phyloP scores from a whole-genome alignment of 768 basidiomycete genomes.

The Leccinum barrowsii region DNA sequence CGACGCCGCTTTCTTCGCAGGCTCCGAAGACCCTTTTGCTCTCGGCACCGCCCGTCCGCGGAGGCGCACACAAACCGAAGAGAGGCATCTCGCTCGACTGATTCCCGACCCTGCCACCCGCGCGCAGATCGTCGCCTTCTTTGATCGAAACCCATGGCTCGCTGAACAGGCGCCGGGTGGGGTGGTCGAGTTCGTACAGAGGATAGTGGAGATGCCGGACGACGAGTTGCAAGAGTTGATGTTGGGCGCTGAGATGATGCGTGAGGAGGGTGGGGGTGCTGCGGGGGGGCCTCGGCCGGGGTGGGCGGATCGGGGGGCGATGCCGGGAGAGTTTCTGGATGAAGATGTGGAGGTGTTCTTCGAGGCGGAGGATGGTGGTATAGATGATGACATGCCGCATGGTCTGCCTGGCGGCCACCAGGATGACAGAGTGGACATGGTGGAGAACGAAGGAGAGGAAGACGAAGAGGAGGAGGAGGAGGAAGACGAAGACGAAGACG shows the following conservation, averaged over 20 bases:
- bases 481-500: slow-evolving; percentile 44
- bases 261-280: slow-evolving; percentile 24
- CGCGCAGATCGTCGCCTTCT: slow-evolving; percentile 58
- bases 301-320: slow-evolving; percentile 23
- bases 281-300: slow-evolving; percentile 24
- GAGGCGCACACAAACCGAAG: slow-evolving; percentile 44
- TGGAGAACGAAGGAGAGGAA: slow-evolving; percentile 39
- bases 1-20: slow-evolving; percentile 70
- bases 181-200: slow-evolving; percentile 58
- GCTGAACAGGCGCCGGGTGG: slow-evolving; percentile 61
- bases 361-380: slow-evolving; percentile 24
- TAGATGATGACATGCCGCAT: slow-evolving; percentile 13
- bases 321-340: slow-evolving; percentile 48
- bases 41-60: slow-evolving; percentile 24
- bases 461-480: neutral
- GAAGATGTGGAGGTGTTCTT: slow-evolving; percentile 26
- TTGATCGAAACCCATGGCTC: slow-evolving; percentile 53
- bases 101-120: slow-evolving; percentile 58
- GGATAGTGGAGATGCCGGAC: slow-evolving; percentile 50
- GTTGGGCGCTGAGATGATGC: slow-evolving; percentile 42
- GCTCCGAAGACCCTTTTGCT: slow-evolving; percentile 51
- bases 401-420: slow-evolving; percentile 23
- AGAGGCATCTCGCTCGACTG: slow-evolving; percentile 50
- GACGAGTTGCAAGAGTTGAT: slow-evolving; percentile 62
- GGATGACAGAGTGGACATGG: slow-evolving; percentile 26